phyloP scores from a whole-genome alignment of 495 filamentous ascomycete species.

The Penicillium salamii region DNA sequence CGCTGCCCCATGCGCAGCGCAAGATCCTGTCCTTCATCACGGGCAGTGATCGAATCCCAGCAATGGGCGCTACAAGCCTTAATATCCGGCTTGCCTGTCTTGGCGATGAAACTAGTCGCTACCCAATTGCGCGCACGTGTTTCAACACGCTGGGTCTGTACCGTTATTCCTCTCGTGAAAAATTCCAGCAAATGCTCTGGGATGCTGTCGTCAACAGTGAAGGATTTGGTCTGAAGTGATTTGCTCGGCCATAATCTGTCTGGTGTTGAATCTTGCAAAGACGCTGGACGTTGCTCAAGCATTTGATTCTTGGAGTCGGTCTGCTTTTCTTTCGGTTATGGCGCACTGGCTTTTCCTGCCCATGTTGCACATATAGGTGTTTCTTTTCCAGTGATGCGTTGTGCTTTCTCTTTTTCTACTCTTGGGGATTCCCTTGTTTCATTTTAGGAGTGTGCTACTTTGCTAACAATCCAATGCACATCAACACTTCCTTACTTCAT shows the following conservation, averaged over 20 bases:
- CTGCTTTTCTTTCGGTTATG: neutral
- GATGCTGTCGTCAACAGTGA: slow-evolving; percentile 85
- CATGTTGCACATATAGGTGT: neutral
- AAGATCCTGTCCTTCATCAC: slow-evolving; percentile 85
- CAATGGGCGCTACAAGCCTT: slow-evolving; percentile 82
- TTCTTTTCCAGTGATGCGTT: neutral
- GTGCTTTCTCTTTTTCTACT: neutral
- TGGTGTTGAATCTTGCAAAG: slow-evolving; percentile 3
- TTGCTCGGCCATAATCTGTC: slow-evolving; percentile 1
- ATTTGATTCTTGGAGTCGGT: slow-evolving; percentile 1
- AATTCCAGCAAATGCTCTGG: slow-evolving; percentile 74
- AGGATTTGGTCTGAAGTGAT: slow-evolving; percentile 86
- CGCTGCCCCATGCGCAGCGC: slow-evolving; percentile 66
- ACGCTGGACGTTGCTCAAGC: slow-evolving; percentile 12
- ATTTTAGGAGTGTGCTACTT: neutral
- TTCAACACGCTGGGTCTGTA: slow-evolving; percentile 84
- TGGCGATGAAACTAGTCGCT: slow-evolving; percentile 70
- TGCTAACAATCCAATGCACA: neutral
- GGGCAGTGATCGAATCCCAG: slow-evolving; percentile 89
- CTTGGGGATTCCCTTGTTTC: neutral
- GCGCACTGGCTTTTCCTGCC: neutral
- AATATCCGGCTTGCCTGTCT: slow-evolving; percentile 72
- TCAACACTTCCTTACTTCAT: neutral
- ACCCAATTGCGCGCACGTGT: slow-evolving; percentile 85
- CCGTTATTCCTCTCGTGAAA: slow-evolving; percentile 62